Evolutionary conservation across 2,329 filamentous ascomycete species (phyloP).

Genomic region (Juglanconis sp.): DNA sequence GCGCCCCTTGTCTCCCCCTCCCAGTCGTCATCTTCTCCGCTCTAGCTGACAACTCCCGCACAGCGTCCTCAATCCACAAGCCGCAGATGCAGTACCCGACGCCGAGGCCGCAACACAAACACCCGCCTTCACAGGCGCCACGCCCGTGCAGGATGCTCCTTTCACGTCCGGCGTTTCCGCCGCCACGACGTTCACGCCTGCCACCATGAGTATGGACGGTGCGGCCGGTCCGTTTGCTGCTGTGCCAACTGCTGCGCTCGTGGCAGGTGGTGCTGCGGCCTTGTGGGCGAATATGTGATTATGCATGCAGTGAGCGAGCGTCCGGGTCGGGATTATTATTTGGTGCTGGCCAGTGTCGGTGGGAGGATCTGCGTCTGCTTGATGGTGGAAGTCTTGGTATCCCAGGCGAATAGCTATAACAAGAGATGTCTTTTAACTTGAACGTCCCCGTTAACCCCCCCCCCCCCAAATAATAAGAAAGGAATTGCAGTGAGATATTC

Average conservation of each 20-base stretch:
- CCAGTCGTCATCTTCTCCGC: not conserved
- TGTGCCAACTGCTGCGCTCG: conserved; percentile 20
- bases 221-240: conserved; percentile 16
- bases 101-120: conserved; percentile 27
- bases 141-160: conserved; percentile 21
- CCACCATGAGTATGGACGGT: conserved; percentile 19
- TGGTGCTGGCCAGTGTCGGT: not conserved
- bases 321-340: not conserved
- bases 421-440: too few species aligned
- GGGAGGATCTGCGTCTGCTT: not conserved
- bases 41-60: conserved; percentile 27
- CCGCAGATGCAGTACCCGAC: conserved; percentile 27
- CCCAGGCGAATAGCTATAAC: too few species aligned
- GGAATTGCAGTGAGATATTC: too few species aligned
- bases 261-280: conserved; percentile 20
- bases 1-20: too few species aligned
- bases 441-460: too few species aligned
- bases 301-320: not conserved
- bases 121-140: conserved; percentile 28
- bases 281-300: conserved; percentile 9
- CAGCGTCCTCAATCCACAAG: conserved; percentile 35
- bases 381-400: too few species aligned
- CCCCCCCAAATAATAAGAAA: too few species aligned
- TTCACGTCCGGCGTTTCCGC: conserved; percentile 28
- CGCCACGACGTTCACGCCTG: conserved; percentile 25